Base-by-base conservation (phyloP, 257 asterid genomes). In the Petunia secreta region DNA sequence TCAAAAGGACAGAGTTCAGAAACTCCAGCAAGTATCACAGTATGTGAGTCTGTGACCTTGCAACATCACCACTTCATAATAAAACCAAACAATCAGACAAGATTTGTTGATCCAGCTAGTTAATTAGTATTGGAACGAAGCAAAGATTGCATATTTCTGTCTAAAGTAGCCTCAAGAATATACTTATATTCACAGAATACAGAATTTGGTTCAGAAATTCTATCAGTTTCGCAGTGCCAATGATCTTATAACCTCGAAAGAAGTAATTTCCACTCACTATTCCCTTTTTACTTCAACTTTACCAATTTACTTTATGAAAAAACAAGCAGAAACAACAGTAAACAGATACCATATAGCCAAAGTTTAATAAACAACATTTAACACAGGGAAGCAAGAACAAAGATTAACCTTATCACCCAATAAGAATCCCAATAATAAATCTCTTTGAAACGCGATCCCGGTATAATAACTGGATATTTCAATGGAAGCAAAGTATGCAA, bases 391-490 rank as follows among this genome's bases (percentile, higher is more conserved):
- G 9, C 41, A 44, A 44, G 76, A 36, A 44, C n/a, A 3, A 2
- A 69, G 6, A 84, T 69, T 40, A 77, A 93, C 99, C 98, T 96
- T 82, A 91, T 89, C 1, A 92, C 86, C 98, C 98, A 96, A 60
- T 92, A 96, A 37, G 98, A 91, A 80, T 96, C 99, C 99, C 99
- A 96, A 38, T 96, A 92, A 79, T 96, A 96, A 79, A 94, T 97
- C 88, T 94, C 99, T 63, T 91, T 84, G 71, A 94, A 94, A 75
- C 98, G 79, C 1, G 99, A 92, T 58, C 99, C 99, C 2, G 98
- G 99, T 11, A 96, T 90, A 4, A 96, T 81, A 69, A 89, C 93
- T 65, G 97, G 89, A 78, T 88, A 83, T 67, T 87, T 63, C 91
- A 96, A 81, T 3, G 98, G 98, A 85, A 96, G 63, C 91, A 96